phyloP scores from a whole-genome alignment of 805 yeast genomes.

The Ogataea zsoltii region DNA sequence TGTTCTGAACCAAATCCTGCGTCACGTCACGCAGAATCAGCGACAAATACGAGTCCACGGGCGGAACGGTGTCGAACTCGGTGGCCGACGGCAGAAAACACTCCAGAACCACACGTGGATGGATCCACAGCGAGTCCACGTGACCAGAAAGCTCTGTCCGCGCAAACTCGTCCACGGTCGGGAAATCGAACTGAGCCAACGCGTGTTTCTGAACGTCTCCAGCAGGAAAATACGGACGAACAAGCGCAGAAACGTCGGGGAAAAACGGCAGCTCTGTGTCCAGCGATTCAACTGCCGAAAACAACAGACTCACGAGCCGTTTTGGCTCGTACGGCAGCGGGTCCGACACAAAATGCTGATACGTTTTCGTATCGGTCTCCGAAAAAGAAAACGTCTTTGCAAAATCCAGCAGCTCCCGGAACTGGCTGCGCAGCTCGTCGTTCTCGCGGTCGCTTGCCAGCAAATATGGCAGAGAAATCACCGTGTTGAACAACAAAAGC shows the following conservation, averaged over 20 bases:
- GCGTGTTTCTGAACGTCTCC: slow-evolving; percentile 27
- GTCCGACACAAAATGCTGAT: slow-evolving; percentile 40
- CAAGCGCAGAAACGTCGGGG: slow-evolving; percentile 34
- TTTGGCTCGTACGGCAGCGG: slow-evolving; percentile 52
- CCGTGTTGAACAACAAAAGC: slow-evolving; percentile 60
- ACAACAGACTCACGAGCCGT: slow-evolving; percentile 47
- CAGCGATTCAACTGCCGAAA: slow-evolving; percentile 51
- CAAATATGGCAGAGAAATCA: slow-evolving; percentile 63
- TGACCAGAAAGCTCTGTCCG: slow-evolving; percentile 41
- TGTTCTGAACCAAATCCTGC: slow-evolving; percentile 69
- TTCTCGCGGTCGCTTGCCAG: slow-evolving; percentile 26
- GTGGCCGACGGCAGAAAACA: slow-evolving; percentile 55
- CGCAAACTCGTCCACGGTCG: slow-evolving; percentile 37
- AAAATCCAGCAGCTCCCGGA: slow-evolving; percentile 46
- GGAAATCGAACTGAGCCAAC: slow-evolving; percentile 30
- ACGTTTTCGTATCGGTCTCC: slow-evolving; percentile 1
- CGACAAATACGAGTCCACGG: slow-evolving; percentile 49
- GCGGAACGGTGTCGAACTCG: slow-evolving; percentile 68
- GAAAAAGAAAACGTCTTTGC: slow-evolving; percentile 36
- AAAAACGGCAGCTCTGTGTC: slow-evolving; percentile 44
- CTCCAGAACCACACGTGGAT: slow-evolving; percentile 61
- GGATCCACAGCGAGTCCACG: slow-evolving; percentile 67
- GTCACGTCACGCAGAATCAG: slow-evolving; percentile 73
- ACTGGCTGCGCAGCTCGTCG: slow-evolving; percentile 32
- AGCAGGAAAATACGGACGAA: slow-evolving; percentile 17